Evolutionary conservation across 2,329 filamentous ascomycete genomes (phyloP), one percentile per base, ranked within the genome.

Genomic region (Blumeria graminis): DNA sequence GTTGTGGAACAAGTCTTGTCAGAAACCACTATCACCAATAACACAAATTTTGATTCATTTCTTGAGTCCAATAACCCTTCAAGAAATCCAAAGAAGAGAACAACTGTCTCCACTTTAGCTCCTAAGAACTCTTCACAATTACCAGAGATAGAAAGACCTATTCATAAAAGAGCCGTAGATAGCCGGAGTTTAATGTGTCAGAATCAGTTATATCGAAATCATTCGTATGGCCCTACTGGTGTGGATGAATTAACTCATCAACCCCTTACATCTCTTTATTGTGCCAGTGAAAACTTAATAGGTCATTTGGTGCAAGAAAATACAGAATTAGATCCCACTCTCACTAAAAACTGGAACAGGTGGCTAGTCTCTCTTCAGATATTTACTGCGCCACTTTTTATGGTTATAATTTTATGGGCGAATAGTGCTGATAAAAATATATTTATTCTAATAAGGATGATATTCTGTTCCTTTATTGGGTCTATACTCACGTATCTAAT

Each of bases 281-380:
- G 5, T 39, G 13, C 14, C 22, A 43, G 18, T 32, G 18, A 33
- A 5, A 52, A 33, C 14, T n/a, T 16, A n/a, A n/a, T 34, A 6
- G 28, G 48, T 52, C 18, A n/a, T 10, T n/a, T 34, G 14, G 18
- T 34, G 35, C 10, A 14, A 34, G 14, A 13, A 16, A n/a, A 52
- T 4, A 16, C 16, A 7, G 16, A 13, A 33, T 36, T 52, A 18
- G 39, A 28, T 16, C 57, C 57, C 14, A 43, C 57, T 18, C 55
- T 57, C n/a, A 18, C 38, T 18, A 52, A 57, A 55, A 65, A 80
- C 34, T 96, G 92, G 89, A 94, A 89, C 64, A 78, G 88, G 55
- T 98, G 92, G 90, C 77, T 98, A 3, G 77, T 94, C 11, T 78
- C 81, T 11, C 68, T 92, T 9, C 93, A 98, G 64, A 75, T 92